Percentiles rank a stretch among this genome's conserved stretches.
phyloP scores from a whole-genome alignment of 345 rosid species.

The Iberis pinnata region DNA sequence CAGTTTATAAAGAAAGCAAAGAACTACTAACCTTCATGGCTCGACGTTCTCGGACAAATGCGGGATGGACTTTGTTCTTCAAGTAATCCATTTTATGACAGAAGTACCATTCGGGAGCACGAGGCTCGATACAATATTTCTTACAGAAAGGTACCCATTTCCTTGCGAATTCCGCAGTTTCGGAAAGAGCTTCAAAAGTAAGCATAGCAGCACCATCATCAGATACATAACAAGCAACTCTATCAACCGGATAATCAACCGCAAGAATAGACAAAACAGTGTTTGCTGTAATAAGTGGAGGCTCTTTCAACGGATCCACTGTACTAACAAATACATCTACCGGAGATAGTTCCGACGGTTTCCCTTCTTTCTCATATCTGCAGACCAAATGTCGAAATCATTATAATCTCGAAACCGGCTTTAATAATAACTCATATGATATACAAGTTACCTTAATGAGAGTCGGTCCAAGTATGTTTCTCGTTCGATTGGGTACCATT shows the following conservation, averaged over 20 bases:
- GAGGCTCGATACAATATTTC: conserved; percentile 81
- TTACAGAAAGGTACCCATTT: conserved; percentile 99
- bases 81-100: conserved; percentile 90
- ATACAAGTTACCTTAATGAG: conserved; percentile 64
- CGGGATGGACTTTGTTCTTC: conserved; percentile 88
- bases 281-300: conserved; percentile 96
- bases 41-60: conserved; percentile 90
- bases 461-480: conserved; percentile 96
- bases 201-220: conserved; percentile 99
- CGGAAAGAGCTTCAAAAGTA: conserved; percentile 97
- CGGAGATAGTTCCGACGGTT: conserved; percentile 72
- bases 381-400: conserved; percentile 4
- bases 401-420: no score
- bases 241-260: conserved; percentile 94
- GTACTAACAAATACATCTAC: conserved; percentile 90
- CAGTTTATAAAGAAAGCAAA: neutral
- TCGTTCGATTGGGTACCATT: conserved; percentile 83
- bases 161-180: conserved; percentile 94
- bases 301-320: conserved; percentile 97
- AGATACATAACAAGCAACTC: conserved; percentile 91
- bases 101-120: conserved; percentile 99
- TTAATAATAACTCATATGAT: no score
- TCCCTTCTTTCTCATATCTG: conserved; percentile 98
- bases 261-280: conserved; percentile 96
- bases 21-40: conserved; percentile 75